Base-by-base conservation (phyloP, 2,329 filamentous ascomycete species). In the Monilinia laxa region DNA sequence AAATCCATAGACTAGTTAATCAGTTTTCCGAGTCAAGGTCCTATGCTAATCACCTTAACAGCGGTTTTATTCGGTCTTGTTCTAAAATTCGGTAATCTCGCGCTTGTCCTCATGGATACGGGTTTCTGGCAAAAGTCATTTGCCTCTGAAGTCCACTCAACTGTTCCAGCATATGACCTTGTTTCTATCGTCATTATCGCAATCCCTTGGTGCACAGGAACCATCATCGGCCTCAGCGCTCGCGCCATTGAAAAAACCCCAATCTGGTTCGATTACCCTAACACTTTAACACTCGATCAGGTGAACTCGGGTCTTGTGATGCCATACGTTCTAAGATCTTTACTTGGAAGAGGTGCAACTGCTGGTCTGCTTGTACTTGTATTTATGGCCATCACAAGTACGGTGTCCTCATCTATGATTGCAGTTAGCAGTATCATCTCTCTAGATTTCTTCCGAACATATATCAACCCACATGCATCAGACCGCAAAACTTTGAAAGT, bases 51-150 rank as follows among this genome's bases (percentile, higher is more conserved):
- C 23, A 58, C 10, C 55, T 14, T 20, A 7, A 20, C 3, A 55
- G 79, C 76, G 4, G 78, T 79, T 18, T 76, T 81, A 23, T 83
- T 79, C 73, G 80, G 79, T 0, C 68, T 84, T 7, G 79, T 82
- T 40, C 74, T 82, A 14, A 82, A 81, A 65, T 80, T 83, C 56
- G 81, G 80, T 18, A 83, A 73, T 68, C 56, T 68, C 64, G 66
- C 70, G 6, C 58, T 55, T 7, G 55, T 49, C 0, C 75, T 82
- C 6, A 83, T 84, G 80, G 80, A 84, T 69, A 84, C 81, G 4
- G 81, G 79, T 1, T 84, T 84, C 72, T 84, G 81, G 81, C 81
- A 83, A 66, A 84, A 84, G 73, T 80, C 79, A 0, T 84, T 84
- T 68, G 81, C 81, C 1, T 78, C 80, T 0, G 80, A 82, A 66